These are phyloP conservation scores for Lepiota subincarnata DNA, from an alignment of 768 basidiomycete genomes.

Conservation along the genomic window DNA sequence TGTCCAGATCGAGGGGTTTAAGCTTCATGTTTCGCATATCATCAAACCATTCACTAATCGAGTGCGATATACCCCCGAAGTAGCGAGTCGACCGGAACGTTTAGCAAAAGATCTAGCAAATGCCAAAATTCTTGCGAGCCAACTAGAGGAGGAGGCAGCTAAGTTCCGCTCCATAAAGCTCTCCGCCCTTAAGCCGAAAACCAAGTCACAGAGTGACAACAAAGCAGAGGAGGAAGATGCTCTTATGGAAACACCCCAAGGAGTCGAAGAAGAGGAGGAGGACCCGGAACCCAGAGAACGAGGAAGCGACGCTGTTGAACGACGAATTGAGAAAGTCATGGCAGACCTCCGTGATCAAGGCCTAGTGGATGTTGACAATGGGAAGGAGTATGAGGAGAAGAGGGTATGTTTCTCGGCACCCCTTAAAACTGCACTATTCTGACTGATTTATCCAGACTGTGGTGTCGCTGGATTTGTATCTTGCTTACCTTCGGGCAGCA, in stretches of 20 bases:
- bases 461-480: conserved; percentile 85
- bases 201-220: conserved; percentile 18
- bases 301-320: conserved; percentile 78
- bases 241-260: conserved; percentile 27
- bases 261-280: conserved; percentile 48
- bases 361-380: conserved; percentile 53
- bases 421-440: conserved; percentile 9
- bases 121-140: conserved; percentile 63
- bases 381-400: conserved; percentile 61
- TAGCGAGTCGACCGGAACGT: conserved; percentile 75
- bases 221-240: conserved; percentile 25
- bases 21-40: conserved; percentile 84
- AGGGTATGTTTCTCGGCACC: conserved; percentile 47
- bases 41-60: conserved; percentile 73
- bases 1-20: conserved; percentile 87
- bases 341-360: conserved; percentile 66
- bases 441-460: conserved; percentile 48
- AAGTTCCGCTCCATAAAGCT: conserved; percentile 44
- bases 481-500: conserved; percentile 89
- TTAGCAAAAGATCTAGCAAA: conserved; percentile 78
- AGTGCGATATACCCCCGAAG: conserved; percentile 77
- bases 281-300: conserved; percentile 57
- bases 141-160: conserved; percentile 69
- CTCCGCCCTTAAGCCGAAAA: conserved; percentile 21
- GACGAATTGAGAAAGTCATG: conserved; percentile 74